These are phyloP conservation scores for Smithsoniella earleae DNA, from an alignment of 163 green algal genomes.

Conservation along the genomic window DNA sequence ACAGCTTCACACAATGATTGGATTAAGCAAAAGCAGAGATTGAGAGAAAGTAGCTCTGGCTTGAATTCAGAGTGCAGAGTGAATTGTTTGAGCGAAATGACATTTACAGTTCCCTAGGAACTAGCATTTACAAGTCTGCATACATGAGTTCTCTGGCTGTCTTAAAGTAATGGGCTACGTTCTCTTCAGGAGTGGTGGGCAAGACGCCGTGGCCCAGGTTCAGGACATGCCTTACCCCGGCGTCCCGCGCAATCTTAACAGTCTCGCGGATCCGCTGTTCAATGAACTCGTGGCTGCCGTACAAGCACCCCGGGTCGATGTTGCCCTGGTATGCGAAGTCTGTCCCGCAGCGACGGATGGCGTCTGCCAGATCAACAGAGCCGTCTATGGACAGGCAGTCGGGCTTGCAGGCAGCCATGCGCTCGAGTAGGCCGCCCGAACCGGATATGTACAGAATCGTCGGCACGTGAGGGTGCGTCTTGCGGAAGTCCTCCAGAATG, in stretches of 20 bases:
- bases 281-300: conserved; percentile 73
- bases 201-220: conserved; percentile 92
- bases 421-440: conserved; percentile 77
- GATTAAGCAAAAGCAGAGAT: too few species aligned
- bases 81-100: too few species aligned
- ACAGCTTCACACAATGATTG: too few species aligned
- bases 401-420: conserved; percentile 70
- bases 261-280: conserved; percentile 50
- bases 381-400: conserved; percentile 67
- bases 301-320: conserved; percentile 87
- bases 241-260: conserved; percentile 39
- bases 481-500: neutral
- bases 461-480: conserved; percentile 73
- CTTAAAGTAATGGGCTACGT: conserved; percentile 85
- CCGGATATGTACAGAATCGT: conserved; percentile 88
- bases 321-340: conserved; percentile 85
- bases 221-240: conserved; percentile 77
- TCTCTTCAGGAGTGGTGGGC: conserved; percentile 80
- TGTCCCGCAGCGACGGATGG: conserved; percentile 64
- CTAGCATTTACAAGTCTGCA: conserved; percentile 25
- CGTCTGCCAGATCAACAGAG: conserved; percentile 74
- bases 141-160: conserved; percentile 41
- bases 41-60: too few species aligned
- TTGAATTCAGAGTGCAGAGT: too few species aligned
- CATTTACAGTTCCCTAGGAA: too few species aligned